These are phyloP conservation scores for Globisporangium carolinianum DNA, from an alignment of 352 stramenopile species.

Conservation along the genomic window DNA sequence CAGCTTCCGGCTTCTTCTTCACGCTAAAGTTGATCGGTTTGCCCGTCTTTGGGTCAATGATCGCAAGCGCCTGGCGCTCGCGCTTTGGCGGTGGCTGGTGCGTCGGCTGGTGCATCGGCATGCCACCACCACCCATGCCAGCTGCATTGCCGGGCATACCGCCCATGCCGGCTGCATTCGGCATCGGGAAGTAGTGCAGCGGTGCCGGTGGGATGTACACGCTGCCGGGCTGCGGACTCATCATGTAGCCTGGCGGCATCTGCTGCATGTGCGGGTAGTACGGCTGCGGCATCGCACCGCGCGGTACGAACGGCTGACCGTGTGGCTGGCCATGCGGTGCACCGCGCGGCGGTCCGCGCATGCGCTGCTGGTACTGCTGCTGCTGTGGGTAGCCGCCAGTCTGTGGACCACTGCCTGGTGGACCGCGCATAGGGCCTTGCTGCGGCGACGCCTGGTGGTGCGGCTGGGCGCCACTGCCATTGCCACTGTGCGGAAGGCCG, in stretches of 20 bases:
- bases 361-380: slow-evolving; percentile 27
- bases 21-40: slow-evolving; percentile 6
- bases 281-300: slow-evolving; percentile 30
- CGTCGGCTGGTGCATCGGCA: slow-evolving; percentile 23
- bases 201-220: slow-evolving; percentile 9
- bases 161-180: slow-evolving; percentile 10
- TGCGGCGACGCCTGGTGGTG: slow-evolving; percentile 24
- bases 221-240: slow-evolving; percentile 24
- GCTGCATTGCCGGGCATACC: background rate
- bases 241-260: slow-evolving; percentile 43
- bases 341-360: slow-evolving; percentile 30
- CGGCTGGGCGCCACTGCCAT: background rate
- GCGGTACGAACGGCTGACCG: slow-evolving; percentile 31
- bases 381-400: slow-evolving; percentile 4
- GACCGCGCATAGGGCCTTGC: slow-evolving; percentile 41
- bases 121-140: slow-evolving; percentile 27
- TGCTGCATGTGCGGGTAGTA: slow-evolving; percentile 44
- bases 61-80: slow-evolving; percentile 36
- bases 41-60: slow-evolving; percentile 18
- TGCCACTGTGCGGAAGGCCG: slow-evolving; percentile 8
- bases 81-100: slow-evolving; percentile 36
- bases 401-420: slow-evolving; percentile 12
- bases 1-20: slow-evolving; percentile 2
- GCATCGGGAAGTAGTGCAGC: slow-evolving; percentile 40
- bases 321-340: slow-evolving; percentile 32